Conservation (phyloP, 225 moss, liverwort and hornwort species). For the Physcomitrellopsis africana region DNA sequence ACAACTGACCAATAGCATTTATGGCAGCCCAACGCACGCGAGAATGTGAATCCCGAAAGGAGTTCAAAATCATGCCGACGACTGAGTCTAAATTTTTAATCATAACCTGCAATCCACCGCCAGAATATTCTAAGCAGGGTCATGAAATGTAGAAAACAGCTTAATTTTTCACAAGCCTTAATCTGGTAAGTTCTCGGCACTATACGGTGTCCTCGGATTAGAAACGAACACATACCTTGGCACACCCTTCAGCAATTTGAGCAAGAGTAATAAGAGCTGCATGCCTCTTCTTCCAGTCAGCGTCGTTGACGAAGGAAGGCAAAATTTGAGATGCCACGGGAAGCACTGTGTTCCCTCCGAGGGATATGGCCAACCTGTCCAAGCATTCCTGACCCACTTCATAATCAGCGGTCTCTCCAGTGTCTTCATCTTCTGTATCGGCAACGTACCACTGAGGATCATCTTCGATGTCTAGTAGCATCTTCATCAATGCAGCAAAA, state of each 20-base stretch:
- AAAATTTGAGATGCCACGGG: constrained; percentile 95
- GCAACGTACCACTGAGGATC: constrained; percentile 88
- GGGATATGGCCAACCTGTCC: constrained; percentile 89
- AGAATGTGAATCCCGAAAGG: constrained; percentile 90
- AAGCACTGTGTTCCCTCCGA: constrained; percentile 93
- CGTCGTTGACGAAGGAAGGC: constrained; percentile 74
- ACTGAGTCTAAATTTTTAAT: constrained; percentile 87
- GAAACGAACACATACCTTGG: constrained; percentile 64
- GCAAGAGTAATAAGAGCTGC: constrained; percentile 95
- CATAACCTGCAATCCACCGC: constrained; percentile 75
- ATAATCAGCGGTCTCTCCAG: constrained; percentile 88
- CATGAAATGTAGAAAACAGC: neutral
- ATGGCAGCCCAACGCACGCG: constrained; percentile 99
- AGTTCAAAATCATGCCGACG: constrained; percentile 86
- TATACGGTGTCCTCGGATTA: no score
- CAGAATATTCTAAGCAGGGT: neutral
- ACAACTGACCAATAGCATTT: constrained; percentile 96
- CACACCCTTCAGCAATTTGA: constrained; percentile 98
- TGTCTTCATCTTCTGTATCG: constrained; percentile 91
- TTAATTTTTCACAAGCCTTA: no score
- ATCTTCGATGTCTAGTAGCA: constrained; percentile 94
- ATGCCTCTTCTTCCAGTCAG: constrained; percentile 92
- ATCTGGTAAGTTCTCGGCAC: no score
- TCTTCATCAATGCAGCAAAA: constrained; percentile 85
- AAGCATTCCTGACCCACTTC: constrained; percentile 98